These are phyloP conservation scores for Cryptosporidium bovis DNA, from an alignment of 169 alveolate species.

Conservation along the genomic window DNA sequence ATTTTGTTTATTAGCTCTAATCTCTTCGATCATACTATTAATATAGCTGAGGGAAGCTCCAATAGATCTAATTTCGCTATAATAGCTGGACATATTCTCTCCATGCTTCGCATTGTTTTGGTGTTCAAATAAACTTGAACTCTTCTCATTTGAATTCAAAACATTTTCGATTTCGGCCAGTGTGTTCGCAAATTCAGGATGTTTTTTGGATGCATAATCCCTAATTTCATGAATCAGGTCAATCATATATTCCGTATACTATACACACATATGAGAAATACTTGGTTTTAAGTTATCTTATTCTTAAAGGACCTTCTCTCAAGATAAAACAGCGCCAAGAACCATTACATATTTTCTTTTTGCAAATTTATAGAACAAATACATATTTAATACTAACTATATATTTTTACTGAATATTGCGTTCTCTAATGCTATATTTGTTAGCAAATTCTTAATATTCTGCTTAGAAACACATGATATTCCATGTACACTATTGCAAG, in stretches of 20 bases:
- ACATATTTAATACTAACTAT: too few relatives aligned
- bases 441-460: too few relatives aligned
- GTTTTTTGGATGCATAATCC: conserved; percentile 34
- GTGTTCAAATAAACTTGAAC: background rate
- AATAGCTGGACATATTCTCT: conserved; percentile 55
- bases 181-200: conserved; percentile 34
- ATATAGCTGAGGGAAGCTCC: conserved; percentile 58
- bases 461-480: too few relatives aligned
- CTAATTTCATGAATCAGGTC: conserved; percentile 44
- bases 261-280: background rate
- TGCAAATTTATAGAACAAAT: too few relatives aligned
- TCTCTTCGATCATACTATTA: conserved; percentile 33
- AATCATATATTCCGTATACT: conserved; percentile 7
- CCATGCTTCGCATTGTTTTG: conserved; percentile 9
- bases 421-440: too few relatives aligned
- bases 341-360: background rate
- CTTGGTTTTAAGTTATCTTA: background rate
- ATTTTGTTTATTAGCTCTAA: conserved; percentile 50
- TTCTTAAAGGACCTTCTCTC: background rate
- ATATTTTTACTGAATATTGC: too few relatives aligned
- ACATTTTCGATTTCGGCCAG: conserved; percentile 41
- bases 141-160: background rate
- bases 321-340: background rate
- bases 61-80: conserved; percentile 59
- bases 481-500: too few relatives aligned